Percentiles rank a stretch among this genome's conserved stretches.
Evolutionary conservation across 176 grass and related monocot species (phyloP).

Genomic region (Rhynchospora breviuscula): DNA sequence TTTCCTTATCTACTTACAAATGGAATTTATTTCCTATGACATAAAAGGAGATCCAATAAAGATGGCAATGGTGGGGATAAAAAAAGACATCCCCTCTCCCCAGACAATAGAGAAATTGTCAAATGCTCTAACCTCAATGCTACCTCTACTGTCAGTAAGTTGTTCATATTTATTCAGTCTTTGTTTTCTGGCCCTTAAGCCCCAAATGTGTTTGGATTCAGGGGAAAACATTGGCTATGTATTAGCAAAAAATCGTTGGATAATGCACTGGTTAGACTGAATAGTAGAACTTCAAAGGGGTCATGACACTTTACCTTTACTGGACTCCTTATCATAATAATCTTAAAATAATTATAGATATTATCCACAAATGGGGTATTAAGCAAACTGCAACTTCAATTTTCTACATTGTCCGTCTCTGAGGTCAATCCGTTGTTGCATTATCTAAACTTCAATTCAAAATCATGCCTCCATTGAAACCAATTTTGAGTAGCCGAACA

Average conservation of each 20-base stretch:
- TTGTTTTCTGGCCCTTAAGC: background rate
- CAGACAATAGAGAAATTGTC: slow-evolving; percentile 62
- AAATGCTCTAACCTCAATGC: slow-evolving; percentile 67
- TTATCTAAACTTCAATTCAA: background rate
- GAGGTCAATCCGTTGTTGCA: background rate
- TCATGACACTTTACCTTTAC: background rate
- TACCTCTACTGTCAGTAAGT: slow-evolving; percentile 83
- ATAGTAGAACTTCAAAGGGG: background rate
- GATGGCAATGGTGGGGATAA: slow-evolving; percentile 69
- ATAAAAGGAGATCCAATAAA: slow-evolving; percentile 69
- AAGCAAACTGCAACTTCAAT: background rate
- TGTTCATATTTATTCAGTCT: background rate
- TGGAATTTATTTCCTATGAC: slow-evolving; percentile 2
- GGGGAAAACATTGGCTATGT: background rate
- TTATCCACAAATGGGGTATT: background rate
- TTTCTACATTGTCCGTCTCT: background rate
- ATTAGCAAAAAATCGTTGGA: background rate
- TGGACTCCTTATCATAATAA: background rate
- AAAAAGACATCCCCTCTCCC: slow-evolving; percentile 51
- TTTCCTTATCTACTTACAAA: background rate
- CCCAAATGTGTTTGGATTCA: background rate
- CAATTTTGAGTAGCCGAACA: background rate
- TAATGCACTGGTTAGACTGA: background rate
- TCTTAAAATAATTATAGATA: background rate
- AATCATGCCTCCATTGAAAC: background rate